Conservation (phyloP, 2,329 filamentous ascomycete species). For the Malbranchea zuffiana region DNA sequence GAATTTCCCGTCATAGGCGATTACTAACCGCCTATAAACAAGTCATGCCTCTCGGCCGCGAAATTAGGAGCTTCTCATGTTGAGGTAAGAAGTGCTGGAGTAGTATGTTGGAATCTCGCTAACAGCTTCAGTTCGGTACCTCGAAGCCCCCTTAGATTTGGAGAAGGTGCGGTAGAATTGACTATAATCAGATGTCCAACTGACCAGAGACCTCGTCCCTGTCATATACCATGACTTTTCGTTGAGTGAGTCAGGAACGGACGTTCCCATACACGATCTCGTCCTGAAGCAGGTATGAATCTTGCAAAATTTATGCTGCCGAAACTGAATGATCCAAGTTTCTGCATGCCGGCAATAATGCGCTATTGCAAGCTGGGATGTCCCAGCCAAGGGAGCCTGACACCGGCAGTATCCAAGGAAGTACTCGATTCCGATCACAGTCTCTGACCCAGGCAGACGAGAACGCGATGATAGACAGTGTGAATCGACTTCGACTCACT, state of each 20-base stretch:
- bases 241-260: slow-evolving; percentile 34
- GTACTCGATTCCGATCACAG: slow-evolving; percentile 16
- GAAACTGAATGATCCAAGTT: slow-evolving; percentile 18
- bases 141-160: too few species aligned
- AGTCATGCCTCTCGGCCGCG: slow-evolving; percentile 27
- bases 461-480: slow-evolving; percentile 17
- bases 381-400: background rate
- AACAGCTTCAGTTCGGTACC: too few species aligned
- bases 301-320: background rate
- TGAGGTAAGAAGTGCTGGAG: slow-evolving; percentile 21
- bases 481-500: slow-evolving; percentile 27
- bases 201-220: slow-evolving; percentile 33
- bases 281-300: slow-evolving; percentile 27
- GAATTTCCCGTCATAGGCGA: background rate
- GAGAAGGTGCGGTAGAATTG: too few species aligned
- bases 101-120: too few species aligned
- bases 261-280: slow-evolving; percentile 32
- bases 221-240: slow-evolving; percentile 37
- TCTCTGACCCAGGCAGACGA: slow-evolving; percentile 17
- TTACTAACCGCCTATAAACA: background rate
- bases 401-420: background rate
- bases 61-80: slow-evolving; percentile 28
- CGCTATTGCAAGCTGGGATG: slow-evolving; percentile 3
- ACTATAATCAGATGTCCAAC: slow-evolving; percentile 30
- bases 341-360: slow-evolving; percentile 20